Conservation (phyloP, 2,329 filamentous ascomycete genomes). For the Malbranchea cinnamomea region DNA sequence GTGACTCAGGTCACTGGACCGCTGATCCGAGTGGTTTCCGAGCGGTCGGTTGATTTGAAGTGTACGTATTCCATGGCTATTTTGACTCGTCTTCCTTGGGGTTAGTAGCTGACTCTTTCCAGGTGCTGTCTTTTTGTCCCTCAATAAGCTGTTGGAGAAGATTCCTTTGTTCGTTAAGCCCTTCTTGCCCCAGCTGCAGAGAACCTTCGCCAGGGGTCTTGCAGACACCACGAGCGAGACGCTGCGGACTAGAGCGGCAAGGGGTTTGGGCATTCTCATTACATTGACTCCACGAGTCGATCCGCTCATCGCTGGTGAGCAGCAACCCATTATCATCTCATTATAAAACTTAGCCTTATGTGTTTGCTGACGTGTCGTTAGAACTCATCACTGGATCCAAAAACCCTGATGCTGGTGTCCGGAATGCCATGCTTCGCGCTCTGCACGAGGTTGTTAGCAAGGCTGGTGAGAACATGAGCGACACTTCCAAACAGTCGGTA, state of each 20-base stretch:
- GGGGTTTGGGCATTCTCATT: slow-evolving; percentile 87
- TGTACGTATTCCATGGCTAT: slow-evolving; percentile 19
- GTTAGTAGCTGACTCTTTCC: slow-evolving; percentile 12
- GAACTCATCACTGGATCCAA: slow-evolving; percentile 94
- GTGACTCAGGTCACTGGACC: slow-evolving; percentile 97
- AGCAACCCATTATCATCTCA: slow-evolving; percentile 3
- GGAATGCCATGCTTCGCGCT: slow-evolving; percentile 91
- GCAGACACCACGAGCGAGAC: slow-evolving; percentile 86
- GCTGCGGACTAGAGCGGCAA: slow-evolving; percentile 74
- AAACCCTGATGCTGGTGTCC: slow-evolving; percentile 73
- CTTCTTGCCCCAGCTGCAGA: slow-evolving; percentile 89
- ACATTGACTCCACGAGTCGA: slow-evolving; percentile 91
- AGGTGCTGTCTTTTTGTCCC: slow-evolving; percentile 78
- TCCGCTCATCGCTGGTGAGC: slow-evolving; percentile 56
- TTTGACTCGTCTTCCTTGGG: background rate
- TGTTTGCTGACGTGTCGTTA: too few relatives aligned
- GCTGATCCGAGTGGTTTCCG: slow-evolving; percentile 91
- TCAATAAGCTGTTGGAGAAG: slow-evolving; percentile 93
- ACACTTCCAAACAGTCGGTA: slow-evolving; percentile 72
- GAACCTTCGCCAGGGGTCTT: slow-evolving; percentile 90
- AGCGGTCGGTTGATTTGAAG: slow-evolving; percentile 91
- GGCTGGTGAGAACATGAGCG: slow-evolving; percentile 87
- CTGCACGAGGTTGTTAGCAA: slow-evolving; percentile 94
- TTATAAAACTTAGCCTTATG: slow-evolving; percentile 4
- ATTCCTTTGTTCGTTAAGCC: slow-evolving; percentile 91